phyloP scores from a whole-genome alignment of 345 rosid species.

The Trapa incisa region DNA sequence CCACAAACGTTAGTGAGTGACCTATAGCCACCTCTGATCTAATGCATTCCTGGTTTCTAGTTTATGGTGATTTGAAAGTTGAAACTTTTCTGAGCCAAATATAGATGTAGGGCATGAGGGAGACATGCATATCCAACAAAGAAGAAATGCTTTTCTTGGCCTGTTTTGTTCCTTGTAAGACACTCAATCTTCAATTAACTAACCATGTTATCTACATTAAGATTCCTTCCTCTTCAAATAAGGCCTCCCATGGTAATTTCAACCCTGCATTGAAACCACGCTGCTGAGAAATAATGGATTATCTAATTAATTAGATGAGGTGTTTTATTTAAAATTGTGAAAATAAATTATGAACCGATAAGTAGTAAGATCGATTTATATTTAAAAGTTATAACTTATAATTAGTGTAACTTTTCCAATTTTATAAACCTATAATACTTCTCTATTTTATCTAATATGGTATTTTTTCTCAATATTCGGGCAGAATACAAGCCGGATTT shows the following conservation, averaged over 20 bases:
- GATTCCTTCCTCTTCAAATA: slow-evolving; percentile 20
- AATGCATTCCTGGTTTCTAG: not conserved
- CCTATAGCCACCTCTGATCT: not conserved
- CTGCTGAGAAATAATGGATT: slow-evolving; percentile 17
- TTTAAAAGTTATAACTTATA: too few species aligned
- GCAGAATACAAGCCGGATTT: too few species aligned
- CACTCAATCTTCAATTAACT: not conserved
- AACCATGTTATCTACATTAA: not conserved
- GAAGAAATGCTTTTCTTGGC: slow-evolving; percentile 26
- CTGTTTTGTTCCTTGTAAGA: slow-evolving; percentile 12
- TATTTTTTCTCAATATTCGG: too few species aligned
- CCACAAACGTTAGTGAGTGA: not conserved
- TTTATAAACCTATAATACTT: too few species aligned
- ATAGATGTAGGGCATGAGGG: not conserved
- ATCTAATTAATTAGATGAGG: slow-evolving; percentile 28
- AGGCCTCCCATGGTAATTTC: slow-evolving; percentile 2
- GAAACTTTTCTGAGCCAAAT: too few species aligned
- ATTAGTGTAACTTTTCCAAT: too few species aligned
- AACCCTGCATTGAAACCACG: too few species aligned
- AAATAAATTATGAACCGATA: too few species aligned
- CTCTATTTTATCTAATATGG: too few species aligned
- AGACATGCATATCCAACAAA: slow-evolving; percentile 1
- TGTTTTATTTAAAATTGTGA: not conserved
- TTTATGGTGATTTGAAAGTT: not conserved
- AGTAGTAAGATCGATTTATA: too few species aligned